Evolutionary conservation across 2,329 filamentous ascomycete species (phyloP).

Genomic region (Ceratocystis eucalypticola): DNA sequence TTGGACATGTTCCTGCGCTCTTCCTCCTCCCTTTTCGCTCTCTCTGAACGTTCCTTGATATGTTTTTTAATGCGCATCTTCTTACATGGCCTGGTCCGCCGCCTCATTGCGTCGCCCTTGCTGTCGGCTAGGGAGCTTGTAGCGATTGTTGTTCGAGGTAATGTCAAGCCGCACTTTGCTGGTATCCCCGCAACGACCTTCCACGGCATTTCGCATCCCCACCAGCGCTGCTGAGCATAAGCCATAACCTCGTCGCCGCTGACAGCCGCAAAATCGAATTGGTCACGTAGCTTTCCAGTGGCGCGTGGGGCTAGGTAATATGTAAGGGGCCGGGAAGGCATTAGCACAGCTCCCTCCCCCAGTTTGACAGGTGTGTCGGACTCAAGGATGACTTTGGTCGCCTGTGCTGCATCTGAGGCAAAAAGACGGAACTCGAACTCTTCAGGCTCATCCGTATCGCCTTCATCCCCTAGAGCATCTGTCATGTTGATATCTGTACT

Average conservation of each 20-base stretch:
- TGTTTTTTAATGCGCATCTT: constrained; percentile 42
- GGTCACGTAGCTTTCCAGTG: constrained; percentile 26
- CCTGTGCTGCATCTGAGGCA: constrained; percentile 30
- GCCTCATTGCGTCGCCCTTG: not conserved
- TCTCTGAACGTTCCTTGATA: constrained; percentile 31
- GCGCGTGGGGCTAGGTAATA: constrained; percentile 36
- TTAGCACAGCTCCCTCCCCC: constrained; percentile 28
- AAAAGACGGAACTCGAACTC: constrained; percentile 48
- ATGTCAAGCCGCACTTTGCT: constrained; percentile 25
- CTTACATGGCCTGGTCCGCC: constrained; percentile 36
- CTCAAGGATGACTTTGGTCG: constrained; percentile 39
- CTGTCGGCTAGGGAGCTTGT: not conserved
- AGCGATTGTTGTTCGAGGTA: constrained; percentile 12
- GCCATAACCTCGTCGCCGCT: constrained; percentile 38
- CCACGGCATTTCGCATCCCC: constrained; percentile 50
- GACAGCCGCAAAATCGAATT: constrained; percentile 31
- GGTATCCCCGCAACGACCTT: constrained; percentile 34
- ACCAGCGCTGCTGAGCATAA: constrained; percentile 33
- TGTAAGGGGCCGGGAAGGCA: constrained; percentile 30
- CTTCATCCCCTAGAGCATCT: constrained; percentile 19
- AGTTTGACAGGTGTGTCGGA: constrained; percentile 27
- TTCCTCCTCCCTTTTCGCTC: constrained; percentile 29
- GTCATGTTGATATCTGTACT: constrained; percentile 13
- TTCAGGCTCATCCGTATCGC: constrained; percentile 25
- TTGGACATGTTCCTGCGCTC: constrained; percentile 30